Base-by-base conservation (phyloP, 176 grass and related monocot species). In the Oryza brachyantha region DNA sequence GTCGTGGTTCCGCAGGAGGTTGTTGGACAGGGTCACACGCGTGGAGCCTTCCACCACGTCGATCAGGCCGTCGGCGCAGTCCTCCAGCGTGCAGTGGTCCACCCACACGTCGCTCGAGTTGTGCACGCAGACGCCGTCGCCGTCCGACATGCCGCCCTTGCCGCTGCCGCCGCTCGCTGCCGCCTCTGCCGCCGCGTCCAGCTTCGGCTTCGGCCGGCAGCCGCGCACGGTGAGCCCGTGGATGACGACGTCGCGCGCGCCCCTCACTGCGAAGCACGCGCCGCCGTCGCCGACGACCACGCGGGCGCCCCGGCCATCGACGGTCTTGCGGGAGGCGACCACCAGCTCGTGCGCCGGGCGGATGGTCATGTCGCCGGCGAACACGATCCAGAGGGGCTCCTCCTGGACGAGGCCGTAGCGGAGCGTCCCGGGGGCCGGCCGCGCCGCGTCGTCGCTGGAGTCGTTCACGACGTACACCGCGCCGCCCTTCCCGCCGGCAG, bases 311-410 rank as follows among this genome's bases (percentile, higher is more conserved):
- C 89, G 76, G 22, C 85, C 84, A 13, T 91, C 89, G 17, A 91
- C 36, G 27, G 89, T 91, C 80, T 91, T 91, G 75, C 76, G 7
- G 5, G 80, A 81, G 58, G 37, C 29, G 26, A 87, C 78, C 19
- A 84, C 13, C 11, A 91, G 76, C 70, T 77, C 71, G 24, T 37
- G 22, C 32, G 59, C 40, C 0, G 83, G 71, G 5, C 16, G 27
- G 73, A 91, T 91, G 8, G 69, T 73, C 85, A 88, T 91, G 80
- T 81, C 71, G 19, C 28, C 10, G 5, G 58, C n/a, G 76, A 87
- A 87, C 13, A 84, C 60, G 70, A 91, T 82, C 89, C 89, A 91
- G 2, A 91, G 76, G 14, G 84, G 80, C 35, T 77, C 84, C 0
- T 79, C 45, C 79, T 84, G 89, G 45, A 61, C 37, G 24, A 87